Evolutionary conservation across 2,329 filamentous ascomycete genomes (phyloP), one percentile per base, ranked within the genome.

Genomic region (Colletotrichum zoysiae): DNA sequence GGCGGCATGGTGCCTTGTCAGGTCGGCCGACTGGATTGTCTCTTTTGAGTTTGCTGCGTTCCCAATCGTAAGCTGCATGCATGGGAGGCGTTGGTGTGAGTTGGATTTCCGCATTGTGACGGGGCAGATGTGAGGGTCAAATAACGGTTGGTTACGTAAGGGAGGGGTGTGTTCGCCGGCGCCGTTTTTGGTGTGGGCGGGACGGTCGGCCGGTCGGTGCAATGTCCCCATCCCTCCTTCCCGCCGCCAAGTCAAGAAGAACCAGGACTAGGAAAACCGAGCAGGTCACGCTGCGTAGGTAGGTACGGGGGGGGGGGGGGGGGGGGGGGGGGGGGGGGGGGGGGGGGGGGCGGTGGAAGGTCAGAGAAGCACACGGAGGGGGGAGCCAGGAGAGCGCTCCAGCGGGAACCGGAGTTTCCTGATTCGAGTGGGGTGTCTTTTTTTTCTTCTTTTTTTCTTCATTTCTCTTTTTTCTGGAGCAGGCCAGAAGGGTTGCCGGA

Each of bases 171-270:
- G 20, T 46, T n/a, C 20, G 18, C 12, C 53, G 51, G 59, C 42
- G 40, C 51, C 53, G 38, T 30, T 30, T 18, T 30, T 18, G 23
- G 46, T 26, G 46, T 26, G 44, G 65, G 35, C 58, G 58, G 69
- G 58, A 63, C 58, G 42, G 65, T 71, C 69, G 65, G 69, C 65
- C 58, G 65, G 65, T 69, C 69, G 69, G 69, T 58, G 46, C n/a
- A 71, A 71, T 64, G 51, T 68, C 44, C 14, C 38, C 11, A 2
- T 68, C 51, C 58, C 44, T 40, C 38, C 11, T 5, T 68, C 57
- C 58, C 69, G 64, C 58, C 69, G 64, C 58, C 69, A 68, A 35
- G 58, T 46, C 61, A 48, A 20, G n/a, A 30, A 20, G 35, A 26
- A 26, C 12, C 18, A 44, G 6, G 42, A 6, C 6, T 6, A 20